Percentiles rank a stretch among this genome's conserved stretches.
phyloP scores from a whole-genome alignment of 495 filamentous ascomycete genomes.

The Penicillium coffeae region DNA sequence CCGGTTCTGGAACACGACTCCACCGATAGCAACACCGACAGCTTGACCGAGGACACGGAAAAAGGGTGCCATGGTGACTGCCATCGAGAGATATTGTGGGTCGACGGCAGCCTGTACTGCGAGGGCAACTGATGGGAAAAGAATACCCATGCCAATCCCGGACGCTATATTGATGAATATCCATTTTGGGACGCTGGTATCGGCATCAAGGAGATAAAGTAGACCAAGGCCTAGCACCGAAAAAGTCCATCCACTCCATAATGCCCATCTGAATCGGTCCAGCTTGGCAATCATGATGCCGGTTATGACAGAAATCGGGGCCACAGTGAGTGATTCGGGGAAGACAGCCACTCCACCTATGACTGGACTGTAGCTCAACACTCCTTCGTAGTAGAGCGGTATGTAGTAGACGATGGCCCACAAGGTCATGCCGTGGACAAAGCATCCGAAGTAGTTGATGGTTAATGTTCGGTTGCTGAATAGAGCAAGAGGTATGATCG shows the following conservation, averaged over 20 bases:
- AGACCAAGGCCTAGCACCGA: conserved; percentile 47
- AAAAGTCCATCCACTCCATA: conserved; percentile 53
- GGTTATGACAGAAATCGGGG: conserved; percentile 14
- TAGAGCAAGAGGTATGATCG: not conserved
- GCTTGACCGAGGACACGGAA: conserved; percentile 54
- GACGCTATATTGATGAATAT: conserved; percentile 41
- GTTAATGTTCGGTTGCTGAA: not conserved
- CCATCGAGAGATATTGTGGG: conserved; percentile 38
- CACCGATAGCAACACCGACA: conserved; percentile 57
- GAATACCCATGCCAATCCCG: conserved; percentile 51
- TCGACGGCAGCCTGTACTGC: conserved; percentile 49
- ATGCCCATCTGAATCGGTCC: conserved; percentile 49
- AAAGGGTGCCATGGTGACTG: conserved; percentile 58
- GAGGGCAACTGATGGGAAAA: conserved; percentile 50
- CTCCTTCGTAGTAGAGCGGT: not conserved
- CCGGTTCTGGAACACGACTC: conserved; percentile 53
- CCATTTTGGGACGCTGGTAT: conserved; percentile 45
- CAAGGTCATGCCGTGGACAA: not conserved
- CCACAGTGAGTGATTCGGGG: conserved; percentile 22
- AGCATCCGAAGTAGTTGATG: not conserved
- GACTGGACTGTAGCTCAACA: not conserved
- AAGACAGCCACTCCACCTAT: conserved; percentile 14
- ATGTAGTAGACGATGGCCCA: conserved; percentile 11
- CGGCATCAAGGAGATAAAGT: conserved; percentile 36
- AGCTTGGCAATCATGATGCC: conserved; percentile 44